Conservation (phyloP, 176 grass and related monocot genomes). For the Oryza officinalis region DNA sequence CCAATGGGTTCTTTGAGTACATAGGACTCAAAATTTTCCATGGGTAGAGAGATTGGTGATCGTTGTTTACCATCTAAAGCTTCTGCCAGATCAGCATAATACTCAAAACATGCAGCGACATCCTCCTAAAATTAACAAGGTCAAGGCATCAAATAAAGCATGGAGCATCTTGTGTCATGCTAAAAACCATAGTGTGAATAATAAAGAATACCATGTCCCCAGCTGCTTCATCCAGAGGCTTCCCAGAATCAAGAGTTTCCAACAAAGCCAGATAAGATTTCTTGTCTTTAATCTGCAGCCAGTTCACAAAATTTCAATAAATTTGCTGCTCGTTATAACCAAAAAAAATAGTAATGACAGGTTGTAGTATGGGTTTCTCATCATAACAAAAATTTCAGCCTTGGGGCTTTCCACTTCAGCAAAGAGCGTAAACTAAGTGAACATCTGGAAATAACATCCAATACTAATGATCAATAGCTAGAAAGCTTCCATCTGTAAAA, state of each 20-base stretch:
- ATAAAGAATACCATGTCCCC: constrained; percentile 61
- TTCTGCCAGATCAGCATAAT: constrained; percentile 85
- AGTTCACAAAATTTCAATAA: constrained; percentile 32
- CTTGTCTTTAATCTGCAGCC: constrained; percentile 76
- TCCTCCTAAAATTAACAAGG: constrained; percentile 72
- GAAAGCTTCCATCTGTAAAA: not conserved
- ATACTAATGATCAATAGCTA: not conserved
- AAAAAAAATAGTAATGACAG: constrained; percentile 12
- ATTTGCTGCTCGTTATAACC: not conserved
- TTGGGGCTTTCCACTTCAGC: not conserved
- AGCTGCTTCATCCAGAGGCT: constrained; percentile 85
- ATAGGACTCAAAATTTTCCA: constrained; percentile 83
- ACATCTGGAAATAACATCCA: not conserved
- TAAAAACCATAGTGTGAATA: constrained; percentile 16
- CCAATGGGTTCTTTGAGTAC: constrained; percentile 88
- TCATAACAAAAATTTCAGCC: constrained; percentile 2
- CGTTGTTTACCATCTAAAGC: constrained; percentile 79
- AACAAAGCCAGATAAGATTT: constrained; percentile 75
- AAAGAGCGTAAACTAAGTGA: not conserved
- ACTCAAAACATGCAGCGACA: constrained; percentile 92
- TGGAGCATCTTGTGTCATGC: not conserved
- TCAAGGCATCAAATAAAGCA: constrained; percentile 32
- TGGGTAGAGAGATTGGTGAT: constrained; percentile 69
- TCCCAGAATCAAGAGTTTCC: constrained; percentile 83
- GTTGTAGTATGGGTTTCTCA: not conserved